Base-by-base conservation (phyloP, 2,329 filamentous ascomycete genomes). In the Ophiostoma piceae region DNA sequence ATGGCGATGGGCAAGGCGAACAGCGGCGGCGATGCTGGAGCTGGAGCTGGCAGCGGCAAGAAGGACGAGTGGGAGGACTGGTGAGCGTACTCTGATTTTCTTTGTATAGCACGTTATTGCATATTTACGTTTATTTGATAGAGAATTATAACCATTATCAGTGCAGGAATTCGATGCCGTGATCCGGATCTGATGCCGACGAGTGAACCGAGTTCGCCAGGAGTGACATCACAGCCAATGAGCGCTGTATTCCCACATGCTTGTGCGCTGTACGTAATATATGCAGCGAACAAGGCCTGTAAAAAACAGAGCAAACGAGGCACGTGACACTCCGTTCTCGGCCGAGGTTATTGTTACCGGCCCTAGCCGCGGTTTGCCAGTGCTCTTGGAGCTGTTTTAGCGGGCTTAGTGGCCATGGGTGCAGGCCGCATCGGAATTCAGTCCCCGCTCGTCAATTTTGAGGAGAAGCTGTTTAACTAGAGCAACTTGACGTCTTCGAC, bases 1-100 rank as follows among this genome's bases (percentile, higher is more conserved):
- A 82, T 84, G 71, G 85, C 85, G 26, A 87, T 88, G 84, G 84
- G 84, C 43, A 86, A 84, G 79, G 82, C 84, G 54, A 79, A 77
- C 68, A 80, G 78, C 70, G 76, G 73, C 47, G 39, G 74, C 41
- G 39, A 74, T 37, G 47, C 65, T 1, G 35, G 39, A 3, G 70
- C 65, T 2, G 43, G 54, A 3, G 70, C 51, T 74, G 43, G 77
- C 77, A 35, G 74, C 77, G 73, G 74, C 77, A 80, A 81, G 76
- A 82, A 84, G 69, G 87, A 89, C 74, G 85, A 88, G 71, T 89
- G 87, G 87, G 87, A 89, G 78, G 86, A 87, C 73, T 88, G 85
- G 85, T 87, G 35, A 39, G 19, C 11, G 2, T 66, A 19, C 26
- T 29, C 35, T 1, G 62, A 5, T 39, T 57, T 57, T 64, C 8